Percentiles rank a stretch among this genome's conserved stretches.
phyloP scores from a whole-genome alignment of 192 early-diverging fungal genomes.

The Coemansia sp. region DNA sequence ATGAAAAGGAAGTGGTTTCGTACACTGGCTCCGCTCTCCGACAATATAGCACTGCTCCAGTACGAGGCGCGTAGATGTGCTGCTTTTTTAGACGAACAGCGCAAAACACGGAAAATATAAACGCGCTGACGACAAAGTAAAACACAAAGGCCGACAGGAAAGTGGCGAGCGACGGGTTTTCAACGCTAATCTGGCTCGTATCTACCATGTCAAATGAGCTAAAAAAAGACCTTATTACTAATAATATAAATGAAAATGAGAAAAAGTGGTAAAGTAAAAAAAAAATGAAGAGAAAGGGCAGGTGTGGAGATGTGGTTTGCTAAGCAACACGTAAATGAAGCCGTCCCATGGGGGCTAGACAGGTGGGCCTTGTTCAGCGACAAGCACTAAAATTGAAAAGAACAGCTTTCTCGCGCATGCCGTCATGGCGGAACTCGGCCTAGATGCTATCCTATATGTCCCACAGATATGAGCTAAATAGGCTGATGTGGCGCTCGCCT shows the following conservation, averaged over 20 bases:
- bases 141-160: constrained; percentile 11
- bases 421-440: no score
- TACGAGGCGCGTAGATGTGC: not conserved
- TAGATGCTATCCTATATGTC: no score
- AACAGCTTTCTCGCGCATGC: no score
- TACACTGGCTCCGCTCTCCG: constrained; percentile 2
- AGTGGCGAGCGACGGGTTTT: constrained; percentile 11
- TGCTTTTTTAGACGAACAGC: not conserved
- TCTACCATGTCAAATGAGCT: not conserved
- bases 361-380: no score
- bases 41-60: not conserved
- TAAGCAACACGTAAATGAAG: no score
- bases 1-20: not conserved
- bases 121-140: not conserved
- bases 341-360: no score
- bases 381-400: no score
- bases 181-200: not conserved
- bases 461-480: no score
- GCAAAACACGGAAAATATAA: not conserved
- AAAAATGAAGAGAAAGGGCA: not conserved
- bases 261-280: not conserved
- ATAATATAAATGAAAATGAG: not conserved
- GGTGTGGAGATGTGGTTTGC: no score
- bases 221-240: not conserved
- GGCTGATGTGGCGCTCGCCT: no score